Evolutionary conservation across 768 basidiomycete species (phyloP), one percentile per base, ranked within the genome.

Genomic region (Agaricus subrufescens): DNA sequence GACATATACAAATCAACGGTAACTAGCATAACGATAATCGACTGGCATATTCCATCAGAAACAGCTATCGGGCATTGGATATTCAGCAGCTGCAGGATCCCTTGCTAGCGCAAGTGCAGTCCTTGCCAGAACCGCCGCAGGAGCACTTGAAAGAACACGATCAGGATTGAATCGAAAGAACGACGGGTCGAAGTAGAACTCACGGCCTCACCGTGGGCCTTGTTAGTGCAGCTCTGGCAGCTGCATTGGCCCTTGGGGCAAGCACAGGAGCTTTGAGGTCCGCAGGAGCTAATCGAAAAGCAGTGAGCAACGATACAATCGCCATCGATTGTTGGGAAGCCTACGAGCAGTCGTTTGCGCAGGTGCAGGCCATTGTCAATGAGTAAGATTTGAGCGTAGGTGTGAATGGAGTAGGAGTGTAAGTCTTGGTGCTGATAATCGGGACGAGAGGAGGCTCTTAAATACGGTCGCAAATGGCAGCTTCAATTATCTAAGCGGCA

Each of bases 161-260:
- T 42, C 14, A 19, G 19, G 12, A 19, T 3, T 2, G 40, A 7
- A 23, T 19, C 43, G 7, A 6, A 19, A 45, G 44, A 44, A 10
- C 26, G 15, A 23, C 26, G 8, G 7, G 25, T 26, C 30, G 31
- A 47, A n/a, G 26, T 46, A 3, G n/a, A 25, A 49, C 54, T 37
- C 38, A 56, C 54, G 19, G 48, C 43, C 11, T 27, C 1, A 30
- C 39, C 26, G 54, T 56, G 54, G 5, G 38, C 47, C 54, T 37
- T 56, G 54, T 56, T 56, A 15, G 37, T 5, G 38, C 54, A 56
- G 6, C 49, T 43, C 6, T 26, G 8, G 19, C 54, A 56, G 23
- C 34, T 15, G 12, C 54, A 56, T 43, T 56, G 30, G 29, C 42
- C 42, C 45, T 49, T 56, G 2, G 47, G 47, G 47, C 54, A 56